Percentiles rank a stretch among this genome's conserved stretches.
These are phyloP conservation scores for Rosa chinensis DNA, from an alignment of 306 rosid species.

Conservation along the genomic window DNA sequence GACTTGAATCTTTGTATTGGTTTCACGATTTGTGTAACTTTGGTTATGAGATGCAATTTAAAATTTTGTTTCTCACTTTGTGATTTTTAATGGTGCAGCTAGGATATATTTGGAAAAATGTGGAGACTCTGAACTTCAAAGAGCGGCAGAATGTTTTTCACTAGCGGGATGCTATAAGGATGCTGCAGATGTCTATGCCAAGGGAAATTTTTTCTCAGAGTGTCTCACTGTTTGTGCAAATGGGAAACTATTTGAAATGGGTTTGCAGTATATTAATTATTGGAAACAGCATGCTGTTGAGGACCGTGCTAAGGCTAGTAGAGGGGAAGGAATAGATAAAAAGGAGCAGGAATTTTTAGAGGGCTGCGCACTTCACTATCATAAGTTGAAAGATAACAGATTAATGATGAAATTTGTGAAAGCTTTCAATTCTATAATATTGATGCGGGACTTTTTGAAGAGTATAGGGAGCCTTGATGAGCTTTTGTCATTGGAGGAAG, in stretches of 20 bases:
- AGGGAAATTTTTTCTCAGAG: slow-evolving; percentile 47
- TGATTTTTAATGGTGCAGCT: no score
- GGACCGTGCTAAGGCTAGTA: slow-evolving; percentile 20
- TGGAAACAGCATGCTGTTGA: slow-evolving; percentile 56
- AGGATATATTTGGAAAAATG: no score
- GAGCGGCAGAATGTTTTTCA: background rate
- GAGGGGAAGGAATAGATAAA: slow-evolving; percentile 28
- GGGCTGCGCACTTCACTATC: slow-evolving; percentile 57
- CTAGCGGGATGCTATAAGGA: slow-evolving; percentile 42
- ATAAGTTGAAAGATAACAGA: slow-evolving; percentile 38
- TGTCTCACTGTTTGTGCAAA: slow-evolving; percentile 57
- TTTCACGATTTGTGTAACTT: background rate
- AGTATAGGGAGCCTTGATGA: slow-evolving; percentile 48
- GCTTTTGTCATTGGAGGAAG: slow-evolving; percentile 66
- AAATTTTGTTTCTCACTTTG: no score
- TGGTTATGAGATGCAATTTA: slow-evolving; percentile 43
- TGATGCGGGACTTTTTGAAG: slow-evolving; percentile 56
- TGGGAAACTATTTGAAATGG: slow-evolving; percentile 55
- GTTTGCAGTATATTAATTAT: slow-evolving; percentile 48
- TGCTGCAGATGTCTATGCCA: slow-evolving; percentile 65
- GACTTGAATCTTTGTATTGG: background rate
- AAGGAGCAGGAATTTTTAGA: slow-evolving; percentile 59
- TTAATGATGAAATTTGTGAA: slow-evolving; percentile 73
- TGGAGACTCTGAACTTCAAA: no score
- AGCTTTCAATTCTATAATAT: slow-evolving; percentile 54